phyloP scores from a whole-genome alignment of 1,284 basidiomycete genomes.

The Apiotrichum porosum region DNA sequence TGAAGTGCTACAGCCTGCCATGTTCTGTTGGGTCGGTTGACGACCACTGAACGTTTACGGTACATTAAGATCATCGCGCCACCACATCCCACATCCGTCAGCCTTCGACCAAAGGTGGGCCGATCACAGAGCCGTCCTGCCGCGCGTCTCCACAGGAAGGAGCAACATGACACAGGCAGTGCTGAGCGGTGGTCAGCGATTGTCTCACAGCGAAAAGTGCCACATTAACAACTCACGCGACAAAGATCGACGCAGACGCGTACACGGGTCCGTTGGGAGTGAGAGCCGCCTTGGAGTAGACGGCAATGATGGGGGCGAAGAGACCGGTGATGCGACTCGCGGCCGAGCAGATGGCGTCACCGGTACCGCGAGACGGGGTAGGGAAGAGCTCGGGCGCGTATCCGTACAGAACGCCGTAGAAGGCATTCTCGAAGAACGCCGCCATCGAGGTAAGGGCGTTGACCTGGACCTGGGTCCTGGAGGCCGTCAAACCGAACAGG shows the following conservation, averaged over 20 bases:
- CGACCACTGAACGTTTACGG: no score
- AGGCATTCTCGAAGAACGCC: slow-evolving; percentile 52
- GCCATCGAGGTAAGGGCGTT: slow-evolving; percentile 58
- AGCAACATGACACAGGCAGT: slow-evolving; percentile 52
- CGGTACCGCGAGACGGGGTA: slow-evolving; percentile 60
- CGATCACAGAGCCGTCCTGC: slow-evolving; percentile 24
- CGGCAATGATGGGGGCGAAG: slow-evolving; percentile 32
- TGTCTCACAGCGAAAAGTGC: no score
- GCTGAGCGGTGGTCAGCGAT: not conserved
- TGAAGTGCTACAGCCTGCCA: no score
- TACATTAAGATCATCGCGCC: no score
- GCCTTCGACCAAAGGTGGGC: no score
- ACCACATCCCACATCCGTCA: no score
- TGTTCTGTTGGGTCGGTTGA: no score
- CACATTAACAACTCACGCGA: slow-evolving; percentile 16
- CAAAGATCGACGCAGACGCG: slow-evolving; percentile 56
- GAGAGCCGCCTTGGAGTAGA: slow-evolving; percentile 19
- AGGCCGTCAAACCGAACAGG: slow-evolving; percentile 60
- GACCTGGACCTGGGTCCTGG: slow-evolving; percentile 51
- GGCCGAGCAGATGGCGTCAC: slow-evolving; percentile 57
- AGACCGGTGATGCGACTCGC: slow-evolving; percentile 58
- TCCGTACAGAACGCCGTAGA: slow-evolving; percentile 58
- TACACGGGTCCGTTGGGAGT: slow-evolving; percentile 55
- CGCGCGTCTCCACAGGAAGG: slow-evolving; percentile 58
- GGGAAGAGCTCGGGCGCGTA: slow-evolving; percentile 65